Evolutionary conservation across 169 alveolate species (phyloP).

Genomic region (Eimeria sp.): DNA sequence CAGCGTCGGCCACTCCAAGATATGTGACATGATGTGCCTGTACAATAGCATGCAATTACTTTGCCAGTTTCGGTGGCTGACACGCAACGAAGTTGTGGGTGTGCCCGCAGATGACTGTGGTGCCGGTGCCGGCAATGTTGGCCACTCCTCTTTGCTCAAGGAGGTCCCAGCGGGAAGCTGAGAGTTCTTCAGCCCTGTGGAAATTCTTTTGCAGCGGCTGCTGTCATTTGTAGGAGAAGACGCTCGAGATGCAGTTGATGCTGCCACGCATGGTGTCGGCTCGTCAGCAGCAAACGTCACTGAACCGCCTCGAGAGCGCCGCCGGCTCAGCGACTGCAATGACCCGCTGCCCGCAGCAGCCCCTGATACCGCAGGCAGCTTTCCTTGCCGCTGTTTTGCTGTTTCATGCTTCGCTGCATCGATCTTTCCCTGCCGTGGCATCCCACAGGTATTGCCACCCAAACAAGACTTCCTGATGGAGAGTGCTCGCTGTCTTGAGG

Average conservation of each 20-base stretch:
- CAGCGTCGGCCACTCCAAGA: conserved; percentile 98
- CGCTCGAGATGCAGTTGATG: conserved; percentile 32
- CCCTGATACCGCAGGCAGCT: background rate
- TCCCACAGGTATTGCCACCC: background rate
- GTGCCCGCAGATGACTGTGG: conserved; percentile 21
- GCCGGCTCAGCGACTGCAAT: background rate
- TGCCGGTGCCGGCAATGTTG: background rate
- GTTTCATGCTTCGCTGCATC: conserved; percentile 21
- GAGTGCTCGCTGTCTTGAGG: conserved; percentile 42
- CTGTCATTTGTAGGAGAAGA: conserved; percentile 49
- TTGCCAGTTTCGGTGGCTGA: conserved; percentile 94
- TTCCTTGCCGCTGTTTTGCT: conserved; percentile 26
- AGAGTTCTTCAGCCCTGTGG: conserved; percentile 29
- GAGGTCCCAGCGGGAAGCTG: conserved; percentile 46
- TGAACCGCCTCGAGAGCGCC: conserved; percentile 69
- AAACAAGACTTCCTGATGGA: background rate
- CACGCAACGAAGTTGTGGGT: conserved; percentile 69
- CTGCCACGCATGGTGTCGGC: conserved; percentile 50
- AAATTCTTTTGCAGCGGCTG: conserved; percentile 1
- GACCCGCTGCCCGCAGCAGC: conserved; percentile 38
- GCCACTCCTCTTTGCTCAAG: conserved; percentile 18
- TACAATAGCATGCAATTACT: conserved; percentile 97
- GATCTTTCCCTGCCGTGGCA: background rate
- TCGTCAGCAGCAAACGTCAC: conserved; percentile 53
- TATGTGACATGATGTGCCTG: conserved; percentile 95